Conservation (phyloP, 257 asterid genomes). For the Henckelia pumila region DNA sequence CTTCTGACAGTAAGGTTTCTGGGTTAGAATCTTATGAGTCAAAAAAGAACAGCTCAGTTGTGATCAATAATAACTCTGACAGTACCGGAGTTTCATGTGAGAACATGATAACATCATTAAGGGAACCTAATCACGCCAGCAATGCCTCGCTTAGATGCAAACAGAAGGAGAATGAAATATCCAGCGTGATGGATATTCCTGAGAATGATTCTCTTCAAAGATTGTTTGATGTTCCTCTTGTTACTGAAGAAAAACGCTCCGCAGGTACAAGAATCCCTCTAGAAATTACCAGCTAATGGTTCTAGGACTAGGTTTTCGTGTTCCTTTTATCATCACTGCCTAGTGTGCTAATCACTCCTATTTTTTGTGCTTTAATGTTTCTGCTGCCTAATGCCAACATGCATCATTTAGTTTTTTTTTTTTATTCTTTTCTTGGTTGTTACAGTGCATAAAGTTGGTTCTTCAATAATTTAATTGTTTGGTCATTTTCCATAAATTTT, state of each 20-base stretch:
- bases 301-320: neutral
- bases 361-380: neutral
- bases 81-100: constrained; percentile 41
- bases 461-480: neutral
- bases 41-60: constrained; percentile 27
- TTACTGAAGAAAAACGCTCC: constrained; percentile 42
- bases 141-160: constrained; percentile 39
- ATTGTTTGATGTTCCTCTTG: constrained; percentile 59
- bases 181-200: constrained; percentile 37
- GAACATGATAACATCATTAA: constrained; percentile 31
- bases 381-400: neutral
- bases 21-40: constrained; percentile 40
- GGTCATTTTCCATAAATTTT: neutral
- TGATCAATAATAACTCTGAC: constrained; percentile 36
- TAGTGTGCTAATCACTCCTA: neutral
- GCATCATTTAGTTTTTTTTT: neutral
- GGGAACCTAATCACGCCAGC: constrained; percentile 31
- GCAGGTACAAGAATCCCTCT: constrained; percentile 45
- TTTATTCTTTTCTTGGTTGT: neutral
- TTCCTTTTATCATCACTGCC: neutral
- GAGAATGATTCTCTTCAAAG: constrained; percentile 38
- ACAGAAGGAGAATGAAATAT: constrained; percentile 53
- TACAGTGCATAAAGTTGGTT: neutral
- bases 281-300: neutral
- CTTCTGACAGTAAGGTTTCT: constrained; percentile 46